These are phyloP conservation scores for Paecilomyces sp. DNA, from an alignment of 2,329 filamentous ascomycete species.

Conservation along the genomic window DNA sequence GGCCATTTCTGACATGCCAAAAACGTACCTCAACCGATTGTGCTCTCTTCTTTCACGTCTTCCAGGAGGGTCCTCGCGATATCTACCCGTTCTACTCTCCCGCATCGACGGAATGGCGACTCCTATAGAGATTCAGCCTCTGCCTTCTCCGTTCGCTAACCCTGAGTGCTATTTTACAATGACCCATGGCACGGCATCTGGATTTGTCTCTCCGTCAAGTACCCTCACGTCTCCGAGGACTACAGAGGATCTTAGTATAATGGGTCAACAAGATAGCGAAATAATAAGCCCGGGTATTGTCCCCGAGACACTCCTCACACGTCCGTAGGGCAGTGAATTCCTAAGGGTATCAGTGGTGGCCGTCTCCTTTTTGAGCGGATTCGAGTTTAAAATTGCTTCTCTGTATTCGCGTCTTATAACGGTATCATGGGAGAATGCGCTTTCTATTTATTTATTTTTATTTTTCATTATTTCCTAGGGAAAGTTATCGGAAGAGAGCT, in stretches of 20 bases:
- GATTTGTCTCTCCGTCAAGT: not conserved
- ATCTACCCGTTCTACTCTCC: not conserved
- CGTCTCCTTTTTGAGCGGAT: not conserved
- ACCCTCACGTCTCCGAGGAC: not conserved
- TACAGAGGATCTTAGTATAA: not conserved
- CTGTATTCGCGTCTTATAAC: not conserved
- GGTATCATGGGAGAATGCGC: not conserved
- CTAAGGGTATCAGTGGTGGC: not conserved
- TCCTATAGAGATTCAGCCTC: conserved; percentile 39
- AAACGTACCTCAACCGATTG: not conserved
- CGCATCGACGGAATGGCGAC: not conserved
- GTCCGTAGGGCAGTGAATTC: not conserved
- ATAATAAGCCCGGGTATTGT: not conserved
- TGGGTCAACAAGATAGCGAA: not conserved
- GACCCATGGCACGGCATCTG: not conserved
- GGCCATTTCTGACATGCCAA: not conserved
- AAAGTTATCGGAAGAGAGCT: not conserved
- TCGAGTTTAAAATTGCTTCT: not conserved
- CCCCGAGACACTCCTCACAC: not conserved
- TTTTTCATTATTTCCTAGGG: not conserved
- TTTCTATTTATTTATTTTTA: not conserved
- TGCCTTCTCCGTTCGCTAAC: conserved; percentile 1
- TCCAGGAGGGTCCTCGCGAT: not conserved
- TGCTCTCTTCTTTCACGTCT: not conserved
- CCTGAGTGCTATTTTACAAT: not conserved